A percentile compares a stretch with the other conserved stretches of the same genome.
Evolutionary conservation across 225 moss, liverwort and hornwort species (phyloP).

Genomic region (Marchantia polymorpha): DNA sequence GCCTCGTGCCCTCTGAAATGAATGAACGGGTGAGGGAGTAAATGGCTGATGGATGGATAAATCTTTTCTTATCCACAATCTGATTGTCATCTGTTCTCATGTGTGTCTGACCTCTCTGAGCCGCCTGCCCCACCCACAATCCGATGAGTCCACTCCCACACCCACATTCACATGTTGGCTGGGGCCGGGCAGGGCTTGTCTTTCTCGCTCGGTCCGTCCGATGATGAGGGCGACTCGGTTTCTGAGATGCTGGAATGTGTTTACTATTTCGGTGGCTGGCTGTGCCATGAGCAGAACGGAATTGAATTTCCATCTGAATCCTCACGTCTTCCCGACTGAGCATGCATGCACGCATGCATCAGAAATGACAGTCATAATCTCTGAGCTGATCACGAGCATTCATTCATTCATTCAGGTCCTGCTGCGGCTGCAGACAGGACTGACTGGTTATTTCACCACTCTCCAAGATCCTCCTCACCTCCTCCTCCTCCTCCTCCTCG

Average conservation of each 20-base stretch:
- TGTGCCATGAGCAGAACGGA: too few species aligned
- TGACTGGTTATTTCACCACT: not conserved
- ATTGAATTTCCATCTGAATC: not conserved
- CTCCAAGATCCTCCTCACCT: not conserved
- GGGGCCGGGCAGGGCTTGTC: not conserved
- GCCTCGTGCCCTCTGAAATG: not conserved
- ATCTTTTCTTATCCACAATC: conserved; percentile 4
- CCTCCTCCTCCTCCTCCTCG: not conserved
- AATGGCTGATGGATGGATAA: not conserved
- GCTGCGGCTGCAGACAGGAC: too few species aligned
- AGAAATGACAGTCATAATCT: conserved; percentile 5
- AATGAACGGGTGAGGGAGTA: not conserved
- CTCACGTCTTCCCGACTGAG: not conserved
- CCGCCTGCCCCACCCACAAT: not conserved
- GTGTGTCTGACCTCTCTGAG: not conserved
- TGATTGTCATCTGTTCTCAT: not conserved
- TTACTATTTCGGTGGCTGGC: not conserved
- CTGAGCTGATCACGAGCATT: not conserved
- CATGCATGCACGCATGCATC: conserved; percentile 9
- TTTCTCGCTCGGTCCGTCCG: not conserved
- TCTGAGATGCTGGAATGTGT: not conserved
- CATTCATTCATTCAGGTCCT: not conserved
- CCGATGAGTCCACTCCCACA: too few species aligned
- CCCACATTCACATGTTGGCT: not conserved
- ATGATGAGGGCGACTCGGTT: not conserved